phyloP scores from a whole-genome alignment of 495 filamentous ascomycete species.

The Penicillium soppii region DNA sequence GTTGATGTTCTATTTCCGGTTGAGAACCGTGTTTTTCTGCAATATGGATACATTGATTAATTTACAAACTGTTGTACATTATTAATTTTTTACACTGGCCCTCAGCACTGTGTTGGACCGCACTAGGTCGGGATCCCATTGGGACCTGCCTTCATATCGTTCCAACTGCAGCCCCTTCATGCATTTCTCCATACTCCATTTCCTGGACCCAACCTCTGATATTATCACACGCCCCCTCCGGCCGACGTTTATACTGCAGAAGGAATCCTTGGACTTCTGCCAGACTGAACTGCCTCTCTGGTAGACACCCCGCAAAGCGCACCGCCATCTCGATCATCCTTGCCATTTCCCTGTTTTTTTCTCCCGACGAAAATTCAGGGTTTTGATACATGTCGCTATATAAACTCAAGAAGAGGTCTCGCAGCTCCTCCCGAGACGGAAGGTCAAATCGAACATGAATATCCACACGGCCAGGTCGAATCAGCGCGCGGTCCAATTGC shows the following conservation, averaged over 20 bases:
- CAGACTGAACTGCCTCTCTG: constrained; percentile 57
- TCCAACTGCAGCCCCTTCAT: neutral
- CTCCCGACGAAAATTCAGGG: neutral
- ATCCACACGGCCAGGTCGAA: constrained; percentile 75
- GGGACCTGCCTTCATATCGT: neutral
- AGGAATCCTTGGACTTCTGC: constrained; percentile 70
- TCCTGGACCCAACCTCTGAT: constrained; percentile 49
- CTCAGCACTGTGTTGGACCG: too few relatives aligned
- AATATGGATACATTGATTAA: too few relatives aligned
- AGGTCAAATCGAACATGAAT: constrained; percentile 64
- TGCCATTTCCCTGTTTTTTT: neutral
- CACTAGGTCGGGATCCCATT: too few relatives aligned
- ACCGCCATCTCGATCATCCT: neutral
- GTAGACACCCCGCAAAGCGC: constrained; percentile 55
- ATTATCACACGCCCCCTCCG: constrained; percentile 55
- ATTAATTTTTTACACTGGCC: too few relatives aligned
- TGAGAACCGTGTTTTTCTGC: too few relatives aligned
- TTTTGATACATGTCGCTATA: constrained; percentile 35
- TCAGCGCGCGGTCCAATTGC: constrained; percentile 69
- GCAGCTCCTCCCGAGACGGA: constrained; percentile 57
- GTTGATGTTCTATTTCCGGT: too few relatives aligned
- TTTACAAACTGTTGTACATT: too few relatives aligned
- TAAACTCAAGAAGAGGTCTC: constrained; percentile 64
- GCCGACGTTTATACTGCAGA: constrained; percentile 38
- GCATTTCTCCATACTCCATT: constrained; percentile 19